Evolutionary conservation across 1,139 yeast genomes (phyloP).

Genomic region (Trichomonascaceae sp.): DNA sequence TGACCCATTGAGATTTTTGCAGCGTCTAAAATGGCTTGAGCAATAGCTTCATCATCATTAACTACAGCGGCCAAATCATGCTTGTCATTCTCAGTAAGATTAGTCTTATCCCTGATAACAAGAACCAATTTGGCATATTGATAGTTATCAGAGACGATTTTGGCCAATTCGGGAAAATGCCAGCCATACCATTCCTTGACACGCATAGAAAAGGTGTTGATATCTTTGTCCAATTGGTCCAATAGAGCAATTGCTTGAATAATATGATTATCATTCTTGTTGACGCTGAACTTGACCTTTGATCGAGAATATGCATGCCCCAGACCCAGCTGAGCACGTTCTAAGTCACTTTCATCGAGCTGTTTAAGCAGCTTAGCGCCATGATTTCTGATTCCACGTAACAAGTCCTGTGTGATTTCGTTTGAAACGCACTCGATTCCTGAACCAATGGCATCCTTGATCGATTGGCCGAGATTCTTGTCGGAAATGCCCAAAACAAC

Average conservation of each 20-base stretch:
- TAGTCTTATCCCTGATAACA: slow-evolving; percentile 79
- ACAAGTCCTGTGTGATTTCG: slow-evolving; percentile 89
- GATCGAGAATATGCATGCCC: slow-evolving; percentile 99
- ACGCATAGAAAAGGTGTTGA: slow-evolving; percentile 97
- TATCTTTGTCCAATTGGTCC: slow-evolving; percentile 95
- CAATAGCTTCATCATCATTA: slow-evolving; percentile 89
- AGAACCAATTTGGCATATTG: slow-evolving; percentile 78
- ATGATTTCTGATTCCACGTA: slow-evolving; percentile 91
- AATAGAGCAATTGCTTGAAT: slow-evolving; percentile 96
- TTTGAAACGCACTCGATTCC: slow-evolving; percentile 83
- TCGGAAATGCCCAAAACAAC: slow-evolving; percentile 82
- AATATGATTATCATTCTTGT: slow-evolving; percentile 97
- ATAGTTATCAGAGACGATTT: slow-evolving; percentile 88
- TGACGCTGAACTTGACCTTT: slow-evolving; percentile 96
- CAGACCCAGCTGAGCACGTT: slow-evolving; percentile 96
- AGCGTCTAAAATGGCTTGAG: slow-evolving; percentile 84
- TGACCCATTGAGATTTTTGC: slow-evolving; percentile 99
- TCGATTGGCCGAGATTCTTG: slow-evolving; percentile 92
- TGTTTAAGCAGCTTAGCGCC: slow-evolving; percentile 87
- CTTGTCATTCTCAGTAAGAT: slow-evolving; percentile 68
- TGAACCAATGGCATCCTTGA: slow-evolving; percentile 76
- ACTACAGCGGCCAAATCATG: slow-evolving; percentile 87
- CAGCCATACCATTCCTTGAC: slow-evolving; percentile 99
- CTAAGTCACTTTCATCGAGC: slow-evolving; percentile 90
- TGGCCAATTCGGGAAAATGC: slow-evolving; percentile 99